A percentile compares a stretch with the other conserved stretches of the same genome.
Evolutionary conservation across 1,284 basidiomycete genomes (phyloP).

Genomic region (Trametes versicolor): DNA sequence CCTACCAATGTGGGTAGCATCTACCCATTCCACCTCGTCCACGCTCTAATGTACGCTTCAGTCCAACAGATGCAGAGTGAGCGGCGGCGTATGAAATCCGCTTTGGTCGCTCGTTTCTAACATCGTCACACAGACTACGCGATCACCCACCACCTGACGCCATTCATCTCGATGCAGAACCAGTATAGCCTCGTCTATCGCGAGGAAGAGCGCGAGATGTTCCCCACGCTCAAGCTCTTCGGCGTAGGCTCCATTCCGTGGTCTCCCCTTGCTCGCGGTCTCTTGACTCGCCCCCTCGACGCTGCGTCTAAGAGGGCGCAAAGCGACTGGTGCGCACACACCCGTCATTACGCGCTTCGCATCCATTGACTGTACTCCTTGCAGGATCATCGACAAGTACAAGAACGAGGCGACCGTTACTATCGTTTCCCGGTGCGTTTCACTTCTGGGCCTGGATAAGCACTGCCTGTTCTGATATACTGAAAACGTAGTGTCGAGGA

Average conservation of each 20-base stretch:
- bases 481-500: slow-evolving; percentile 46
- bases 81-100: neutral
- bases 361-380: neutral
- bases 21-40: neutral
- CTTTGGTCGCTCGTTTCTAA: neutral
- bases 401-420: slow-evolving; percentile 21
- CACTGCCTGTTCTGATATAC: too few species aligned
- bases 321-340: slow-evolving; percentile 45
- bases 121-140: slow-evolving; percentile 40
- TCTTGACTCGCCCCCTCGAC: slow-evolving; percentile 54
- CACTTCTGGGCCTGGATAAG: neutral
- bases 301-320: slow-evolving; percentile 42
- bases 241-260: slow-evolving; percentile 55
- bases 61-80: slow-evolving; percentile 43
- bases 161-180: slow-evolving; percentile 54
- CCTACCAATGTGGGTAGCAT: slow-evolving; percentile 38
- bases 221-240: slow-evolving; percentile 43
- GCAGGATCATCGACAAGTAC: slow-evolving; percentile 24
- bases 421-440: slow-evolving; percentile 40
- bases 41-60: neutral
- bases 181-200: slow-evolving; percentile 47
- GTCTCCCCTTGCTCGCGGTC: slow-evolving; percentile 60
- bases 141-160: slow-evolving; percentile 42
- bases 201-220: slow-evolving; percentile 50
- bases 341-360: neutral